A percentile compares a stretch with the other conserved stretches of the same genome.
Evolutionary conservation across 2,329 filamentous ascomycete species (phyloP).

Genomic region (Aspergillus melleus): DNA sequence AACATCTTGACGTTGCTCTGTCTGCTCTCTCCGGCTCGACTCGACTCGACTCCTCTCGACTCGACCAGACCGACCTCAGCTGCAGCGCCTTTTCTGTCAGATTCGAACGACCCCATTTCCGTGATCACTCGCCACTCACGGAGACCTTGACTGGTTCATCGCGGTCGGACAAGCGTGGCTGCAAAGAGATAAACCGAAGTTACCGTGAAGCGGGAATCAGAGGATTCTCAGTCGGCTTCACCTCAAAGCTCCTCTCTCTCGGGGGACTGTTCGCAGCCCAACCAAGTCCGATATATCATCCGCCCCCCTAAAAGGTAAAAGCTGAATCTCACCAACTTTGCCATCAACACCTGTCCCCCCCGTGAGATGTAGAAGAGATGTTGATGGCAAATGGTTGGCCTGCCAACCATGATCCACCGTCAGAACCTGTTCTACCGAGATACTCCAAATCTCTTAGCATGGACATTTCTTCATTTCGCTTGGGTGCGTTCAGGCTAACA

Average conservation of each 20-base stretch:
- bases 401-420: constrained; percentile 14
- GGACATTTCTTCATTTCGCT: constrained; percentile 16
- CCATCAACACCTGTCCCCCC: constrained; percentile 22
- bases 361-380: constrained; percentile 12
- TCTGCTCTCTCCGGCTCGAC: constrained; percentile 1
- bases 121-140: constrained; percentile 33
- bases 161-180: constrained; percentile 36
- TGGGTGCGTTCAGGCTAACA: constrained; percentile 32
- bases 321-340: constrained; percentile 15
- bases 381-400: constrained; percentile 9
- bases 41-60: constrained; percentile 10
- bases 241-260: constrained; percentile 20
- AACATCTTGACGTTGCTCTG: constrained; percentile 26
- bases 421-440: constrained; percentile 2
- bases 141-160: constrained; percentile 44
- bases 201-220: constrained; percentile 11
- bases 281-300: constrained; percentile 7
- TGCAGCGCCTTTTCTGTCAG: constrained; percentile 27
- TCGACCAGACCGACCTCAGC: constrained; percentile 17
- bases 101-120: constrained; percentile 33
- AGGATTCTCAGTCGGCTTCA: constrained; percentile 2
- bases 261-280: constrained; percentile 20
- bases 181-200: constrained; percentile 25
- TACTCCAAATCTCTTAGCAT: constrained; percentile 3
- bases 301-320: constrained; percentile 37